Evolutionary conservation across 1,284 basidiomycete species (phyloP), one percentile per base, ranked within the genome.

Genomic region (Tilletia walkeri): DNA sequence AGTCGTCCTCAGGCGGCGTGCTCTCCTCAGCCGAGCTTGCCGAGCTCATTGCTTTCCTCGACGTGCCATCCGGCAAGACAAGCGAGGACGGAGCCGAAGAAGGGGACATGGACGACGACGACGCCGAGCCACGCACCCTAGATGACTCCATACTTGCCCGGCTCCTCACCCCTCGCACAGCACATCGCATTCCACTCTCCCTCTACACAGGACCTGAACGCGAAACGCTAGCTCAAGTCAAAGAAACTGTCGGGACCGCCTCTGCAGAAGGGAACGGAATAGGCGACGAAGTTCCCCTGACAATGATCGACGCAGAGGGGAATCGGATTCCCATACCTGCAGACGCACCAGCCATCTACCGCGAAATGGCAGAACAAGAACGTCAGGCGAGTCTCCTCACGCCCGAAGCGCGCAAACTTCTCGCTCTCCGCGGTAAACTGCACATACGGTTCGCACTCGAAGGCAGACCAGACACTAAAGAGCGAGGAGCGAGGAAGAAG

Each of bases 271-370:
- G 18, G 20, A 18, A 18, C 3, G 20, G 45, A n/a, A 45, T 16
- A 20, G 39, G 24, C 4, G 41, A 47, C 10, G n/a, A 24, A 4
- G n/a, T 7, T n/a, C 24, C 65, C 9, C 20, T 48, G 24, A 66
- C 41, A 4, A 66, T 48, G 65, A 5, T 50, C 0, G 65, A 66
- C 20, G 45, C 65, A 14, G 65, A 47, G 24, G 45, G 45, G 14
- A 66, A 66, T 45, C 65, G 45, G 12, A 24, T 50, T 9, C 45
- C 65, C 39, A 66, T 80, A 12, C 78, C 78, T 0, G 75, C 72
- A n/a, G 78, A 79, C 36, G 77, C 76, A 0, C 80, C 82, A 1
- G 80, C 79, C 34, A 82, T 82, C 68, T 82, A 83, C 67, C 71
- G 76, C 16, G 82, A 82, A 63, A 73, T 83, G 78, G 79, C 80